A percentile compares a stretch with the other conserved stretches of the same genome.
Conservation (phyloP, 2,329 filamentous ascomycete species). For the Dichotomopilus funicola region DNA sequence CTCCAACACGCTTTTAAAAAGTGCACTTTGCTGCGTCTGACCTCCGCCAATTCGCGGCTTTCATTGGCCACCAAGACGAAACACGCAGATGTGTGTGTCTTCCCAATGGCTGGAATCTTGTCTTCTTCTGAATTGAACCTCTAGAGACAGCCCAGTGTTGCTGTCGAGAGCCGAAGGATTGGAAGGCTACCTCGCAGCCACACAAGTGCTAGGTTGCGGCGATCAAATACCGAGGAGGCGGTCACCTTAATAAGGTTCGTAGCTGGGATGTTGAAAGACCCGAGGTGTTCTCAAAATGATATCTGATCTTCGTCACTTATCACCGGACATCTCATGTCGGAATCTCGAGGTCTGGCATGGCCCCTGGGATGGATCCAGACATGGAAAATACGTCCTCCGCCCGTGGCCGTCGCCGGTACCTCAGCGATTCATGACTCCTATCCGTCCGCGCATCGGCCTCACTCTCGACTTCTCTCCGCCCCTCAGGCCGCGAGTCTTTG, state of each 20-base stretch:
- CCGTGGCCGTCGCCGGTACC: conserved; percentile 26
- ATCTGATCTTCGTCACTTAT: background rate
- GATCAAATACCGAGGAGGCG: too few relatives aligned
- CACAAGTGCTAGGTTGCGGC: too few relatives aligned
- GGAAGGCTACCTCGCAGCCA: too few relatives aligned
- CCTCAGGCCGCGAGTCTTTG: conserved; percentile 46
- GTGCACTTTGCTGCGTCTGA: too few relatives aligned
- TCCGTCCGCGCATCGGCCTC: conserved; percentile 36
- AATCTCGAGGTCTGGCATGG: conserved; percentile 22
- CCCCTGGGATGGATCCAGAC: conserved; percentile 25
- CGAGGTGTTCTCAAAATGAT: background rate
- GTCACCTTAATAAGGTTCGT: too few relatives aligned
- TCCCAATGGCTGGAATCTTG: too few relatives aligned
- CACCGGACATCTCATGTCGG: conserved; percentile 7
- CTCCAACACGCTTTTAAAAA: too few relatives aligned
- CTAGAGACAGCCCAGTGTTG: background rate
- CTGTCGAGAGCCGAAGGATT: background rate
- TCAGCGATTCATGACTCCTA: conserved; percentile 30
- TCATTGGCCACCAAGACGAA: too few relatives aligned
- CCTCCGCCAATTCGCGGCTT: too few relatives aligned
- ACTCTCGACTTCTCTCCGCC: conserved; percentile 40
- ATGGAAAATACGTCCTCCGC: conserved; percentile 25
- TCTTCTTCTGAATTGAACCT: too few relatives aligned
- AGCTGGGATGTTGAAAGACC: too few relatives aligned
- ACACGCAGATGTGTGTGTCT: too few relatives aligned